phyloP scores from a whole-genome alignment of 176 grass and related monocot species.

The Carex cristatella region DNA sequence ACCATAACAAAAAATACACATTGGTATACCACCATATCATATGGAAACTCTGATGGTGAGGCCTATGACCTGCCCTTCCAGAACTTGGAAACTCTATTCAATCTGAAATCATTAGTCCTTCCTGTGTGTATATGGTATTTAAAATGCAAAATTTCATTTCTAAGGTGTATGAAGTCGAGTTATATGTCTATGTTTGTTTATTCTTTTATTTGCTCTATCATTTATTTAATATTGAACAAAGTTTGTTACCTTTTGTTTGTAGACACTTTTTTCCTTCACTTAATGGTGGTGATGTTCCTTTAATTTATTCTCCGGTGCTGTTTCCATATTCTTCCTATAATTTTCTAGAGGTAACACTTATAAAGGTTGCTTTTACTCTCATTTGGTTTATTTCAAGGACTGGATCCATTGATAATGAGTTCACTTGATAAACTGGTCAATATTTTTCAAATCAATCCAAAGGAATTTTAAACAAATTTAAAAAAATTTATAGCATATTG shows the following conservation, averaged over 20 bases:
- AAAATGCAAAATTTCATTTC: neutral
- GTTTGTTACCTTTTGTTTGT: conserved; percentile 14
- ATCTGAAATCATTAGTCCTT: neutral
- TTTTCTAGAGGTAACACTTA: conserved; percentile 56
- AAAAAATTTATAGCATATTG: no score
- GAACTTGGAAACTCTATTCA: neutral
- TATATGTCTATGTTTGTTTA: neutral
- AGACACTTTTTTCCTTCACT: conserved; percentile 64
- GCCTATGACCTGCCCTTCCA: neutral
- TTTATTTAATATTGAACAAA: conserved; percentile 15
- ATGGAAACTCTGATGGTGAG: neutral
- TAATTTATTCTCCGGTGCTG: conserved; percentile 59
- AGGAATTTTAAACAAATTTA: no score
- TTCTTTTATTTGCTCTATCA: neutral
- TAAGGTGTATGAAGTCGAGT: neutral
- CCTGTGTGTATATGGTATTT: neutral
- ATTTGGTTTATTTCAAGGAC: neutral
- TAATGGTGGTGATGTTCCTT: conserved; percentile 56
- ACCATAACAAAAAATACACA: no score
- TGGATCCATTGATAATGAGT: neutral
- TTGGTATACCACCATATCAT: neutral
- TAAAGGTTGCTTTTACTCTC: neutral
- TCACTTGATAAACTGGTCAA: neutral
- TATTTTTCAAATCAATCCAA: neutral
- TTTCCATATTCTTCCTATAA: conserved; percentile 68